Conservation (phyloP, 148 eudicot species). For the Rhododendron simsii region DNA sequence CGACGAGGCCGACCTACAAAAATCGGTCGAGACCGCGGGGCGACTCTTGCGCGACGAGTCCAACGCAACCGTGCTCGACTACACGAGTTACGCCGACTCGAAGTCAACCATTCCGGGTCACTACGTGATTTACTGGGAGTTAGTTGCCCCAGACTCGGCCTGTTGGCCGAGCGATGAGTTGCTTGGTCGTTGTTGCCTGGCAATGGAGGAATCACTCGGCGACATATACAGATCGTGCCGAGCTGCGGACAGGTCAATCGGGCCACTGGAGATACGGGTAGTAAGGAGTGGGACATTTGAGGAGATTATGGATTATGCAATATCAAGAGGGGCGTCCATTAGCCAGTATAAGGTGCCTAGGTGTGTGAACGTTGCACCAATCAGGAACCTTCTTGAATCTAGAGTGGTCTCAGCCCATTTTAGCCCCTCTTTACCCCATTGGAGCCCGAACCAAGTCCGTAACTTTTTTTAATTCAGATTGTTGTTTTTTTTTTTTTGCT, state of each 20-base stretch:
- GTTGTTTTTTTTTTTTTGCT: not conserved
- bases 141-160: conserved; percentile 37
- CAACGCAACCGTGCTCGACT: conserved; percentile 59
- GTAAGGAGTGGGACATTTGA: conserved; percentile 73
- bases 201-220: conserved; percentile 70
- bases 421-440: conserved; percentile 55
- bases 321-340: conserved; percentile 77
- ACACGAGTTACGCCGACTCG: conserved; percentile 74
- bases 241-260: conserved; percentile 57
- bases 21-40: not conserved
- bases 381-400: conserved; percentile 68
- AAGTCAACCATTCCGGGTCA: conserved; percentile 61
- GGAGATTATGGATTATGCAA: conserved; percentile 77
- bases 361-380: conserved; percentile 75
- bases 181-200: conserved; percentile 54
- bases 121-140: conserved; percentile 73
- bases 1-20: not conserved
- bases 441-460: conserved; percentile 61
- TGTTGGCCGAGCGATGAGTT: conserved; percentile 34
- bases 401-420: conserved; percentile 64
- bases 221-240: conserved; percentile 67
- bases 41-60: conserved; percentile 5
- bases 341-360: conserved; percentile 79
- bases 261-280: conserved; percentile 70
- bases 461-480: not conserved